Percentiles rank a stretch among this genome's conserved stretches.
phyloP scores from a whole-genome alignment of 106 monocot genomes.

The Agapanthus africanus region DNA sequence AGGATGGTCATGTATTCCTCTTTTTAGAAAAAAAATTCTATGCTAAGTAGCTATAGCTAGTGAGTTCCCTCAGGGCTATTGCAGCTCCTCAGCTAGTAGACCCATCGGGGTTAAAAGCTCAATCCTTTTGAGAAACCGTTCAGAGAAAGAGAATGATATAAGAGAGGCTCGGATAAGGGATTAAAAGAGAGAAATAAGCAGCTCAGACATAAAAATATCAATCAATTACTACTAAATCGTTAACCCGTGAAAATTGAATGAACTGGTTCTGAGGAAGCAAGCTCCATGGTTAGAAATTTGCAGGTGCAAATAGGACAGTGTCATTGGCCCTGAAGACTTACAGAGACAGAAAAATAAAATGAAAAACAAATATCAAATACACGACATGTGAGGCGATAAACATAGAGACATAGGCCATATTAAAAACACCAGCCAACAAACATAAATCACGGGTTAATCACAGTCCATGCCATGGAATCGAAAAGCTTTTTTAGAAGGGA shows the following conservation, averaged over 20 bases:
- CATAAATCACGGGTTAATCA: neutral
- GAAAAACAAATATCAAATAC: neutral
- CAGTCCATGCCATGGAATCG: neutral
- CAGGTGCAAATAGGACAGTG: neutral
- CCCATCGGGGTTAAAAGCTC: too few relatives aligned
- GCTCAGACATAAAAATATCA: neutral
- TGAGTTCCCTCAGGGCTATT: too few relatives aligned
- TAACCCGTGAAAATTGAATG: constrained; percentile 3
- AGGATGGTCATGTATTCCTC: too few relatives aligned
- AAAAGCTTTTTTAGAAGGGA: neutral
- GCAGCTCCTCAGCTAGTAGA: too few relatives aligned
- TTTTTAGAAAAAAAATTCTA: too few relatives aligned
- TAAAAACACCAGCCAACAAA: neutral
- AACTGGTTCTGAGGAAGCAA: neutral
- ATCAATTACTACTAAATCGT: constrained; percentile 1
- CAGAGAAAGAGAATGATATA: too few relatives aligned
- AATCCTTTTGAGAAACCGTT: too few relatives aligned
- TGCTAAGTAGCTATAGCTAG: too few relatives aligned
- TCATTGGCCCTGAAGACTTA: neutral
- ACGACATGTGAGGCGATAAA: neutral
- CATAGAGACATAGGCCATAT: neutral
- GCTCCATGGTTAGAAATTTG: neutral
- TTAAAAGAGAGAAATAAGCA: too few relatives aligned
- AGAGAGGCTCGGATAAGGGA: too few relatives aligned
- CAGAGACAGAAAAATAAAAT: constrained; percentile 3